Conservation (phyloP, 805 yeast genomes). For the Yarrowia hollandica region DNA sequence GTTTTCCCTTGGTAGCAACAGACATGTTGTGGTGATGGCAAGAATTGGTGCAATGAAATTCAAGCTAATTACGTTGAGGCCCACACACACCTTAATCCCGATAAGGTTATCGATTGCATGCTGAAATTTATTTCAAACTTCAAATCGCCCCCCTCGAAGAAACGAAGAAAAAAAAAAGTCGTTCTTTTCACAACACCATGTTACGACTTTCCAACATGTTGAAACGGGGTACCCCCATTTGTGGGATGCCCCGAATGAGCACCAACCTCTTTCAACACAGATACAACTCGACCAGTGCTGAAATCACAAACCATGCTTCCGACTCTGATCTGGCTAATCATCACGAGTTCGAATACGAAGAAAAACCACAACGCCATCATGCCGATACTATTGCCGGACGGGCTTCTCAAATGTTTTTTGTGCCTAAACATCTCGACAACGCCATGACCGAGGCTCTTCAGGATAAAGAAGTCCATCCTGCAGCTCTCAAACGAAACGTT, state of each 20-base stretch:
- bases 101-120: constrained; percentile 4
- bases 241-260: too few relatives aligned
- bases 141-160: too few relatives aligned
- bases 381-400: constrained; percentile 10
- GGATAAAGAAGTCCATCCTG: constrained; percentile 48
- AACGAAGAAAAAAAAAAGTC: too few relatives aligned
- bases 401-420: neutral
- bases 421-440: neutral
- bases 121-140: neutral
- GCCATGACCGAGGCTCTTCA: neutral
- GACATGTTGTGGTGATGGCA: constrained; percentile 1
- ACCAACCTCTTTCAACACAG: too few relatives aligned
- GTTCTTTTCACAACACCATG: neutral
- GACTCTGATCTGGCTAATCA: neutral
- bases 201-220: neutral
- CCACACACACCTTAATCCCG: neutral
- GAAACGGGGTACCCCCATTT: too few relatives aligned
- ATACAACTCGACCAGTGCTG: too few relatives aligned
- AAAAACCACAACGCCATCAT: neutral
- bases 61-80: neutral
- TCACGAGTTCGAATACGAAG: neutral
- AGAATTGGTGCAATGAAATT: neutral
- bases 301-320: too few relatives aligned
- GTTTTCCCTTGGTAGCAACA: constrained; percentile 42
- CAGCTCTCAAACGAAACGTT: constrained; percentile 59